A percentile compares a stretch with the other conserved stretches of the same genome.
These are phyloP conservation scores for Oryza glaberrima DNA, from an alignment of 176 grass and related monocot genomes.

Conservation along the genomic window DNA sequence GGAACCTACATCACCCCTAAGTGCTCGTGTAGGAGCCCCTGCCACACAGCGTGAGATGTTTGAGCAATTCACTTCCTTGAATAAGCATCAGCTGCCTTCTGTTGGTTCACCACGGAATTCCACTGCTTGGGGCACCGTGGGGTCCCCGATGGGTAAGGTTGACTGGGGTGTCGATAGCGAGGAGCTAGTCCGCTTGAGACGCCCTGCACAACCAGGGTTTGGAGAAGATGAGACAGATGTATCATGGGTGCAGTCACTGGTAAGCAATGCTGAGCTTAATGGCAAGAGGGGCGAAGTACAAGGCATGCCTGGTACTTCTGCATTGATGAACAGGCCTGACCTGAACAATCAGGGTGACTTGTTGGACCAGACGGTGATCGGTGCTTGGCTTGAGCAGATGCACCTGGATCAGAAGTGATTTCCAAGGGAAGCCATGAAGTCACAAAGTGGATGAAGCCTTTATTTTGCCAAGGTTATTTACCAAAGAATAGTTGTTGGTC, in stretches of 20 bases:
- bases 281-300: conserved; percentile 32
- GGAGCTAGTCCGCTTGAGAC: conserved; percentile 48
- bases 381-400: conserved; percentile 90
- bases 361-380: conserved; percentile 56
- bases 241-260: conserved; percentile 74
- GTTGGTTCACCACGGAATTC: conserved; percentile 50
- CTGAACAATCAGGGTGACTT: conserved; percentile 40
- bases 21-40: conserved; percentile 47
- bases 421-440: conserved; percentile 15
- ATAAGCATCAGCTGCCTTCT: conserved; percentile 41
- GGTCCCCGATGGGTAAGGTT: conserved; percentile 54
- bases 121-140: conserved; percentile 66
- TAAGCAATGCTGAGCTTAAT: conserved; percentile 51
- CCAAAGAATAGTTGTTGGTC: conserved; percentile 55
- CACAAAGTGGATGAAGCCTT: conserved; percentile 22
- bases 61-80: conserved; percentile 48
- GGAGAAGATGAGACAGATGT: conserved; percentile 69
- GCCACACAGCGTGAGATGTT: conserved; percentile 60
- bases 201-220: conserved; percentile 13
- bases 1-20: conserved; percentile 69
- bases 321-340: conserved; percentile 35
- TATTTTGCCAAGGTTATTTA: conserved; percentile 51
- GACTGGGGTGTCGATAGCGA: conserved; percentile 79
- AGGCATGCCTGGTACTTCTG: conserved; percentile 22
- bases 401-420: conserved; percentile 63